Evolutionary conservation across 441 rosid genomes (phyloP).

Genomic region (Aleurites moluccanus): DNA sequence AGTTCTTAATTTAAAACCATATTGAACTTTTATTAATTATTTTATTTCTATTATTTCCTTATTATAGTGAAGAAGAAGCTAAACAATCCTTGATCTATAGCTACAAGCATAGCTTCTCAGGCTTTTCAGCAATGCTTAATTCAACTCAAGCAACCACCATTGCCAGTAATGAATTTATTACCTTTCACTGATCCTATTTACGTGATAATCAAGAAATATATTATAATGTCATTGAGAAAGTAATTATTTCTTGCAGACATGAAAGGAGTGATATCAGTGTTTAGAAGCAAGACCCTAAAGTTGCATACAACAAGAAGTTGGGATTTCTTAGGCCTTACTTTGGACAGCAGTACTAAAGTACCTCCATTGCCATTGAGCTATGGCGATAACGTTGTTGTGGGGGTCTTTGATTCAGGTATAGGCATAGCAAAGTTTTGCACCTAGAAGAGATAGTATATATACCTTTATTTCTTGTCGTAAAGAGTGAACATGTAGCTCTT

Average conservation of each 20-base stretch:
- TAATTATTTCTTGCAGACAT: constrained; percentile 39
- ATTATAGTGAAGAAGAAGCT: constrained; percentile 60
- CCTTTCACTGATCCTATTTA: not conserved
- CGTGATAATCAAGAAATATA: not conserved
- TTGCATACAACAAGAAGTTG: constrained; percentile 85
- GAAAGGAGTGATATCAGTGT: constrained; percentile 61
- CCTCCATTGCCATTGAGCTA: constrained; percentile 43
- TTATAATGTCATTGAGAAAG: not conserved
- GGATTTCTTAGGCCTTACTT: constrained; percentile 74
- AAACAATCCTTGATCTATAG: constrained; percentile 49
- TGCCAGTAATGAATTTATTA: constrained; percentile 39
- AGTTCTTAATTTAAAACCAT: not conserved
- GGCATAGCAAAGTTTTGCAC: not conserved
- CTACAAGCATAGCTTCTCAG: constrained; percentile 70
- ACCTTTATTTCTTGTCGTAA: no score
- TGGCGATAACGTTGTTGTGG: constrained; percentile 52
- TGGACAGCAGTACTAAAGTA: constrained; percentile 22
- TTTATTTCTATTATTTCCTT: not conserved
- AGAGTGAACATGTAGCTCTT: not conserved
- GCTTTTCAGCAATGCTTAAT: constrained; percentile 63
- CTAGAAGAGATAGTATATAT: no score
- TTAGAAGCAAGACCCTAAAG: constrained; percentile 52
- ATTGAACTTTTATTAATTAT: not conserved
- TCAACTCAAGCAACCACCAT: constrained; percentile 55
- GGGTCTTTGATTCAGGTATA: constrained; percentile 60